Base-by-base conservation (phyloP, 805 yeast genomes). In the Candida patagonica region DNA sequence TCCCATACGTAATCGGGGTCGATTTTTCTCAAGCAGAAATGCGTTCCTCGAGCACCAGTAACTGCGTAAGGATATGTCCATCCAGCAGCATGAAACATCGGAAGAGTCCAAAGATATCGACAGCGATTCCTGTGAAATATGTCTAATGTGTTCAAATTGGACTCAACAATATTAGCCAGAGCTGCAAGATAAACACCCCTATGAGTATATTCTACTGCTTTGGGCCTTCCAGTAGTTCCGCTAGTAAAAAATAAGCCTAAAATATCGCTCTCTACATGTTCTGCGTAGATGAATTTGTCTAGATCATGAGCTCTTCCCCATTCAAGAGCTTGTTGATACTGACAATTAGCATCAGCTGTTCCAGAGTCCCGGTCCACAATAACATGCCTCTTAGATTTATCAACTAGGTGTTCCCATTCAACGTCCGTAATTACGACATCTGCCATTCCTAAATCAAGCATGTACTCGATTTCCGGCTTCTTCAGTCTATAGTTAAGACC, bases 61-160 rank as follows among this genome's bases (percentile, higher is more conserved):
- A 60, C 64, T 1, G 61, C 60, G 39, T 56, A 59, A 2, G 64
- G 64, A 41, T 45, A 59, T 9, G 63, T 53, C 64, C 64, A 60
- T 6, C 64, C 64, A 20, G 54, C 57, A 16, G 63, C 63, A 40
- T 60, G 64, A 49, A 60, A 60, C 55, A 60, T 51, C 2, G 64
- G 64, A 22, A 60, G 45, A n/a, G 62, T 60, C 64, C 64, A 60
- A 30, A 60, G 52, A 38, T 60, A 60, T 20, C 49, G 38, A 47
- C 63, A 57, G 25, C 59, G 41, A 43, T 48, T 42, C 15, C 49
- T 41, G n/a, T 48, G 49, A n/a, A 45, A 43, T 7, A 45, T 38
- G 13, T 45, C 52, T 26, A 54, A 51, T 24, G 51, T 41, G 44
- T 59, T 60, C 30, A 59, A 51, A 7, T 51, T 51, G 12, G 59